Evolutionary conservation across 1,139 yeast species (phyloP).

Genomic region (Suhomyces bribrorum): DNA sequence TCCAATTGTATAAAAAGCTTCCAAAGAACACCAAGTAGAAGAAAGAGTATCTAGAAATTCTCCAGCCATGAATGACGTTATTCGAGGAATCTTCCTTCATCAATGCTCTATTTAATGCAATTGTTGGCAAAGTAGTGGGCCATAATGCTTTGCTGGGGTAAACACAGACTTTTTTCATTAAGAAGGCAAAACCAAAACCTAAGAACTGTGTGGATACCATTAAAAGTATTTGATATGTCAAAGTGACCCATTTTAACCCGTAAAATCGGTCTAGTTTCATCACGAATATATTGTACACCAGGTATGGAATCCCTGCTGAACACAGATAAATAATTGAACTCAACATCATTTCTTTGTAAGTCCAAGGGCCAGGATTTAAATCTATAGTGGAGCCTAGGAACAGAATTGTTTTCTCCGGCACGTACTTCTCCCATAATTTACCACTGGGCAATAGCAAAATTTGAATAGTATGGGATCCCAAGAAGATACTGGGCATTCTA

Average conservation of each 20-base stretch:
- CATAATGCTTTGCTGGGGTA: constrained; percentile 48
- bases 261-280: constrained; percentile 48
- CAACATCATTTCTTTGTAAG: constrained; percentile 34
- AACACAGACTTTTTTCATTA: constrained; percentile 46
- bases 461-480: constrained; percentile 46
- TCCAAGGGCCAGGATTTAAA: constrained; percentile 46
- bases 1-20: constrained; percentile 45
- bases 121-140: constrained; percentile 50
- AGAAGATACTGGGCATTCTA: constrained; percentile 41
- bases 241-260: constrained; percentile 46
- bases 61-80: constrained; percentile 40
- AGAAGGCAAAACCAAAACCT: constrained; percentile 50
- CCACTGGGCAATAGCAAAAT: constrained; percentile 45
- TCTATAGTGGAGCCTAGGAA: constrained; percentile 26
- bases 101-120: constrained; percentile 46
- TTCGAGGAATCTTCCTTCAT: constrained; percentile 32
- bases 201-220: constrained; percentile 45
- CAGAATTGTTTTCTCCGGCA: constrained; percentile 30
- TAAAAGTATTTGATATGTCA: constrained; percentile 40
- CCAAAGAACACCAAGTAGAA: constrained; percentile 34
- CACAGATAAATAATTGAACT: constrained; percentile 48
- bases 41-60: constrained; percentile 40
- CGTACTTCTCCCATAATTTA: constrained; percentile 38
- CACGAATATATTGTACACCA: constrained; percentile 46
- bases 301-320: constrained; percentile 48